Base-by-base conservation (phyloP, 306 rosid species). In the Lathyrus sativus region DNA sequence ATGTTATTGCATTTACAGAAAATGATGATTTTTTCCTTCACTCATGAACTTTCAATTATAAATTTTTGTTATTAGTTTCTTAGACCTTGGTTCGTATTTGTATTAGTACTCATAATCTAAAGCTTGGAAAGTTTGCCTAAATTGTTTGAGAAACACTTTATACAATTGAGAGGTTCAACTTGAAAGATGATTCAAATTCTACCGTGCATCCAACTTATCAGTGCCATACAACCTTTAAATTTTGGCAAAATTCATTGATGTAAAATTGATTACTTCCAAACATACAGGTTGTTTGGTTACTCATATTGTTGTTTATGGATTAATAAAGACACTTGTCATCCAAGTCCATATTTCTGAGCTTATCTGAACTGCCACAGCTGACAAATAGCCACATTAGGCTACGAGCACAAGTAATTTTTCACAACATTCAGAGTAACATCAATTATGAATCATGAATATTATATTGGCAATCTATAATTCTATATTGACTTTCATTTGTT, bases 401-500 rank as follows among this genome's bases (percentile, higher is more conserved):
- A 9, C 11, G 8, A 9, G 13, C 59, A 58, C 6, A 0, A 42
- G 41, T 58, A 24, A 26, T 26, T 31, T 61, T 55, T 72, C 43
- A 49, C 45, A 60, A 49, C 49, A 24, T 59, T 65, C 2, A 14
- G 15, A 56, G 14, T 24, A 9, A 60, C n/a, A 15, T 22, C 37
- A 62, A 37, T 15, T 68, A 24, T 19, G 62, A 39, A 67, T 45
- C 29, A 11, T 29, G 55, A 29, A 67, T 45, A 67, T 33, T 31
- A 9, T 60, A 63, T 49, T 5, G 44, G 58, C 76, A 68, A 68
- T 45, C 14, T 74, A 10, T 28, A 35, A 35, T 35, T 35, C 39
- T 35, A 73, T 73, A 68, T 67, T 64, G 18, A 70, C 57, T 26
- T 74, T 12, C 70, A 22, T 41, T 70, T 67, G 46, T 31, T 49